Evolutionary conservation across 495 filamentous ascomycete genomes (phyloP).

Genomic region (Aspergillus sclerotioniger): DNA sequence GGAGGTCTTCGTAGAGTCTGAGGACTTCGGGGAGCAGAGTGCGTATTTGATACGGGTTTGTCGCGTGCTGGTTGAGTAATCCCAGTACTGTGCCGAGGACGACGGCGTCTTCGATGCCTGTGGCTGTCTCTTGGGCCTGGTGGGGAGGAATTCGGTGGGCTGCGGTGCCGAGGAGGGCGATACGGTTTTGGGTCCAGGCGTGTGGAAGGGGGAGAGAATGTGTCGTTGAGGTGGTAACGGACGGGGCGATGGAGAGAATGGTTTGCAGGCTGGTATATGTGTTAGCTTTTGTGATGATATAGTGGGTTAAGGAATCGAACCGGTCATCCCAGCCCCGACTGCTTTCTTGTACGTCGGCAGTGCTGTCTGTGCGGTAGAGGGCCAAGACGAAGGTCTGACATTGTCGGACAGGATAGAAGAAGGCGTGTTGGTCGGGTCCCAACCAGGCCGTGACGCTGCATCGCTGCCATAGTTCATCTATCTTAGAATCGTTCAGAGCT

Average conservation of each 20-base stretch:
- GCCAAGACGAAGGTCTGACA: neutral
- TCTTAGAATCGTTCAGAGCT: neutral
- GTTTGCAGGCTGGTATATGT: neutral
- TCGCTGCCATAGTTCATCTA: neutral
- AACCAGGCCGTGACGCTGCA: slow-evolving; percentile 2
- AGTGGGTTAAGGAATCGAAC: neutral
- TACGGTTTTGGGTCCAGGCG: neutral
- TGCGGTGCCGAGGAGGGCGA: slow-evolving; percentile 2
- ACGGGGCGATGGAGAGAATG: neutral
- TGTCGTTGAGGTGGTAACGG: neutral
- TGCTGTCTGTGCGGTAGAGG: neutral
- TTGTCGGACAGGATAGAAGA: slow-evolving; percentile 1
- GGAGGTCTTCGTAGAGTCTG: neutral
- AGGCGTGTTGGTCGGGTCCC: slow-evolving; percentile 1
- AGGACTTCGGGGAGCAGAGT: neutral
- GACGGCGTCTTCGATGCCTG: neutral
- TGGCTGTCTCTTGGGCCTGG: slow-evolving; percentile 4
- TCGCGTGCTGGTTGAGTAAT: neutral
- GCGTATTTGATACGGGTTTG: neutral
- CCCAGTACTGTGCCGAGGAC: slow-evolving; percentile 1
- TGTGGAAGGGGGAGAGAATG: neutral
- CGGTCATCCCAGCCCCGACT: slow-evolving; percentile 1
- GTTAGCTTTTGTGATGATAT: neutral
- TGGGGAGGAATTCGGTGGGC: slow-evolving; percentile 1
- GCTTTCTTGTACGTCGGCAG: neutral